Evolutionary conservation across 768 basidiomycete genomes (phyloP), one percentile per base, ranked within the genome.

Genomic region (Boletus speciosus): DNA sequence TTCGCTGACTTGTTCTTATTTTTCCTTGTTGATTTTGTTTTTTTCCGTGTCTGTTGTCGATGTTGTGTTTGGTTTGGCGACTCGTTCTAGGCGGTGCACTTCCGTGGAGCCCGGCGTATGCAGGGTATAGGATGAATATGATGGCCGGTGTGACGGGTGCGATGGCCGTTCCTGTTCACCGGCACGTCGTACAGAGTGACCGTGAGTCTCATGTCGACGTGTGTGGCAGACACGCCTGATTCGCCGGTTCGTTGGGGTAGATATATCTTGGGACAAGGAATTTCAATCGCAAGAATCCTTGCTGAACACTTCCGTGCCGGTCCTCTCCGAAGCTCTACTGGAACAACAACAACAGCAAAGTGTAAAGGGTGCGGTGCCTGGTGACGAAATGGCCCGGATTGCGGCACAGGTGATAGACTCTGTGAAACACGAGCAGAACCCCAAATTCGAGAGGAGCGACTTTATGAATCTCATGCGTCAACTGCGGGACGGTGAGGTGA

Each of bases 381-480:
- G 61, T 3, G 90, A 93, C 60, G 85, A 90, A 43, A 83, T 96
- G 43, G 86, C 93, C 3, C 80, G 81, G 29, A 87, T 90, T 8
- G 93, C 93, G 11, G 90, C 83, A 9, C 73, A 84, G 40, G 79
- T 96, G 37, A 73, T 96, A 51, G 82, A 90, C 39, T 78, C 86
- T n/a, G 81, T 95, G 43, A 76, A 81, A 63, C 72, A 85, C 54
- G 89, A 90, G 51, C 77, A 80, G 63, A 93, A 90, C 64, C 82
- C 85, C 35, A 97, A 96, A 67, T 93, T 97, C 64, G 78, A 83
- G 70, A 81, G 91, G 32, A 93, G 90, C 68, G 78, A 81, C 54
- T 97, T 97, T 67, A 76, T 97, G 77, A 78, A 79, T 21, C 77
- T 97, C 27, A 96, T 97, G 93, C 81, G 80, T 48, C 84, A 90